Conservation (phyloP, 805 yeast species). For the Lipomyces kockii region DNA sequence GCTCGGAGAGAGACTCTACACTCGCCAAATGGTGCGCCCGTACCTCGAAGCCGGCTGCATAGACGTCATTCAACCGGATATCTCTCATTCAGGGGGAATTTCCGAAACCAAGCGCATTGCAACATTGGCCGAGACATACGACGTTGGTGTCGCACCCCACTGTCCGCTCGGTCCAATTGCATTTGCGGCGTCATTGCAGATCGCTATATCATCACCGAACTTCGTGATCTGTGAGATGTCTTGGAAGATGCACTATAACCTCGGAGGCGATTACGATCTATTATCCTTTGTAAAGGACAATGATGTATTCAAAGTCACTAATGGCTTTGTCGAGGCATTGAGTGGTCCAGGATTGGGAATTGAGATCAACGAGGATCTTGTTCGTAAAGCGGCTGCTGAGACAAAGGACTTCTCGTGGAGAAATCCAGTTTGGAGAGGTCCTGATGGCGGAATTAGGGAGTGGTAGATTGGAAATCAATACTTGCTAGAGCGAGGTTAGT, state of each 20-base stretch:
- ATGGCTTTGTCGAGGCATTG: conserved; percentile 38
- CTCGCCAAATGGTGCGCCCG: conserved; percentile 39
- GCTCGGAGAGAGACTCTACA: conserved; percentile 40
- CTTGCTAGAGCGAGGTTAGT: too few species aligned
- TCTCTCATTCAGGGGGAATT: conserved; percentile 42
- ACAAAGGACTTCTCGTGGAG: conserved; percentile 38
- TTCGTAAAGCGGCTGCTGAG: conserved; percentile 37
- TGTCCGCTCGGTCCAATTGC: conserved; percentile 43
- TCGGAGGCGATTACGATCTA: conserved; percentile 38
- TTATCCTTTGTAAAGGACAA: conserved; percentile 37
- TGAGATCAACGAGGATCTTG: conserved; percentile 40
- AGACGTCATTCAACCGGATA: conserved; percentile 42
- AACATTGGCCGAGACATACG: conserved; percentile 41
- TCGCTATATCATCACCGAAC: conserved; percentile 36
- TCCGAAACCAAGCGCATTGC: conserved; percentile 41
- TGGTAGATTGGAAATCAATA: conserved; percentile 35
- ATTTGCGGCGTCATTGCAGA: conserved; percentile 40
- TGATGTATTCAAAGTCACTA: conserved; percentile 36
- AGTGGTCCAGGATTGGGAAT: conserved; percentile 40
- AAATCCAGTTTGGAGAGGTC: conserved; percentile 42
- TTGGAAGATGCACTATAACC: conserved; percentile 40
- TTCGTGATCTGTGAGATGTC: conserved; percentile 41
- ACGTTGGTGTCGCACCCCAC: conserved; percentile 42
- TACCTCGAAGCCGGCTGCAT: conserved; percentile 40
- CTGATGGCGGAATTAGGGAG: conserved; percentile 42